These are phyloP conservation scores for Pseudocercospora crystallina DNA, from an alignment of 2,329 filamentous ascomycete species.

Conservation along the genomic window DNA sequence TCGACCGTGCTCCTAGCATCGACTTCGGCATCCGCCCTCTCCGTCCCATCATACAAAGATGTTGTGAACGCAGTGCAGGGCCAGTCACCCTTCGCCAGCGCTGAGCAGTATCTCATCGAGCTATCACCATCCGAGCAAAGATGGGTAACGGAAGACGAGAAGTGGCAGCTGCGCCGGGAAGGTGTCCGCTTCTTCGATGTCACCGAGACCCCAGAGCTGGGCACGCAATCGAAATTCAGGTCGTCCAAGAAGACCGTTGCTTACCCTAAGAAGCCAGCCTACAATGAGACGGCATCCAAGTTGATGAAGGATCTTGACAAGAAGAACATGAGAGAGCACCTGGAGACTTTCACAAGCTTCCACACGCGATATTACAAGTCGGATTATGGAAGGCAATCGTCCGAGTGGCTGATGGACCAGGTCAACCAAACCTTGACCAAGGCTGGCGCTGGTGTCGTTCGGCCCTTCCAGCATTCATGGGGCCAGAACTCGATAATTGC, in stretches of 20 bases:
- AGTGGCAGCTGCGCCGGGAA: constrained; percentile 82
- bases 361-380: constrained; percentile 82
- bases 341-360: constrained; percentile 76
- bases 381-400: constrained; percentile 76
- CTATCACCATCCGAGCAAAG: constrained; percentile 75
- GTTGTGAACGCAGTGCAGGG: constrained; percentile 23
- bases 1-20: constrained; percentile 23
- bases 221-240: neutral
- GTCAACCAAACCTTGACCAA: constrained; percentile 70
- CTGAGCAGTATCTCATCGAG: constrained; percentile 73
- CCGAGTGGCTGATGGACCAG: constrained; percentile 78
- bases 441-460: constrained; percentile 71
- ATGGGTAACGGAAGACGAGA: constrained; percentile 93
- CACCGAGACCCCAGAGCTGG: constrained; percentile 56
- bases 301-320: constrained; percentile 71
- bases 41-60: constrained; percentile 21
- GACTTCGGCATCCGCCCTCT: constrained; percentile 25
- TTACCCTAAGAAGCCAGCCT: constrained; percentile 66
- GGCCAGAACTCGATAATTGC: constrained; percentile 86
- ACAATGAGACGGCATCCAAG: constrained; percentile 65
- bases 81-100: constrained; percentile 30
- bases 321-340: constrained; percentile 71
- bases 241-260: constrained; percentile 46
- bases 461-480: constrained; percentile 80
- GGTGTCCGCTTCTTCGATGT: constrained; percentile 94